Base-by-base conservation (phyloP, 2,329 filamentous ascomycete genomes). In the Epichloe gansuensis region DNA sequence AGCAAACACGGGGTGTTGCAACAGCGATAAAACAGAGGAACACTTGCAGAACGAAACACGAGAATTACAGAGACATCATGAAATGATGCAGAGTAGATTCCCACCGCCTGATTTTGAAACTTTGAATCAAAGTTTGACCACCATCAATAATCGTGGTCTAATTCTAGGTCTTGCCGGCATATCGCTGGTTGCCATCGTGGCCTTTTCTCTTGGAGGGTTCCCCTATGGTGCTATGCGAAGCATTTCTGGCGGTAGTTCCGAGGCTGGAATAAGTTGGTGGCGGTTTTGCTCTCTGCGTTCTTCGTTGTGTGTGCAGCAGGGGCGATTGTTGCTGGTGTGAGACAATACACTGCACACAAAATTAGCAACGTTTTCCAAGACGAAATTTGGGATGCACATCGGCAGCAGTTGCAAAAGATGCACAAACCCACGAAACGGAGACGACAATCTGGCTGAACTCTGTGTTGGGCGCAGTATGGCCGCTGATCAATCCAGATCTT, bases 391-490 rank as follows among this genome's bases (percentile, higher is more conserved):
- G 78, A 85, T 54, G 78, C 83, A 3, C 77, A 81, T 43, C 69
- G 75, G 37, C 70, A 75, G 51, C 77, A 80, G 49, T 69, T 76
- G 55, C 69, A 39, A 59, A 63, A 0, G 61, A 73, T 5, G 63
- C 69, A 2, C 63, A 66, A 9, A 67, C 72, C 2, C 66, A 73
- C 34, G 69, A 76, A 52, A 72, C 79, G 1, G 80, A 85, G 4
- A 85, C 86, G 59, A 85, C 83, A 0, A 78, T 81, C 0, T 89
- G 85, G 86, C 73, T 89, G 51, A 89, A 89, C 62, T 83, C 79
- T 4, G 64, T 88, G 0, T 62, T 89, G 7, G 72, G 76, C 4
- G 78, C 83, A 1, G 75, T 88, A 5, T 89, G 86, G 86, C 83
- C 84, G 0, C 72, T 90, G 34, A 75, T 89, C 61, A 89, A 89